Base-by-base conservation (phyloP, 805 yeast species). In the Brettanomyces naardenensis region DNA sequence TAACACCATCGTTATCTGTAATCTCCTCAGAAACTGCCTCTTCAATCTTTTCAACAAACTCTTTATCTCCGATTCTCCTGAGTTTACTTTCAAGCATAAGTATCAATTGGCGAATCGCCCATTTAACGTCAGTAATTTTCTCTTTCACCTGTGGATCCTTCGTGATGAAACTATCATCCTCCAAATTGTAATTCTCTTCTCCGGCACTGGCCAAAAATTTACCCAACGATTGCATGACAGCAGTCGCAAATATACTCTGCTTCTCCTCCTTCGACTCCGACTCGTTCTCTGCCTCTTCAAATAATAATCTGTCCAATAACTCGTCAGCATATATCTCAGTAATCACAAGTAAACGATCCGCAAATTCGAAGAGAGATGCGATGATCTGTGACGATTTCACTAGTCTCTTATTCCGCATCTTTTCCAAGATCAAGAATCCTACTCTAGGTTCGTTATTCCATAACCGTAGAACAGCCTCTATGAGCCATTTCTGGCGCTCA, bases 371-470 rank as follows among this genome's bases (percentile, higher is more conserved):
- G 5, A 76, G 52, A 42, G 64, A 66, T 29, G 64, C 54, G 26
- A 76, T 53, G 28, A 75, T 53, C n/a, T 69, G 56, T 17, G 47
- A 46, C 3, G 69, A 53, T 4, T 61, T 46, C 3, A 80, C 48
- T 18, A 79, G 54, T 3, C 64, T 69, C 36, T 64, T 64, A 19
- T 65, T 61, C 38, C 66, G 64, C 42, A 81, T 61, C 37, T 71
- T 67, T 44, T 74, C 78, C 29, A 75, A 54, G 9, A 81, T 71
- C 41, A 80, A 61, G 39, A 66, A 73, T 1, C 84, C 92, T 37
- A 75, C 73, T 50, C 78, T 73, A 1, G 83, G 80, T 41, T 78
- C 76, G 33, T 65, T 62, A 40, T 69, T 68, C 92, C 94, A 83
- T 50, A 71, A 75, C 33, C 73, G 62, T 28, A 83, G 51, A 2